Percentiles rank a stretch among this genome's conserved stretches.
These are phyloP conservation scores for Alloteropsis semialata DNA, from an alignment of 176 grass and related monocot genomes.

Conservation along the genomic window DNA sequence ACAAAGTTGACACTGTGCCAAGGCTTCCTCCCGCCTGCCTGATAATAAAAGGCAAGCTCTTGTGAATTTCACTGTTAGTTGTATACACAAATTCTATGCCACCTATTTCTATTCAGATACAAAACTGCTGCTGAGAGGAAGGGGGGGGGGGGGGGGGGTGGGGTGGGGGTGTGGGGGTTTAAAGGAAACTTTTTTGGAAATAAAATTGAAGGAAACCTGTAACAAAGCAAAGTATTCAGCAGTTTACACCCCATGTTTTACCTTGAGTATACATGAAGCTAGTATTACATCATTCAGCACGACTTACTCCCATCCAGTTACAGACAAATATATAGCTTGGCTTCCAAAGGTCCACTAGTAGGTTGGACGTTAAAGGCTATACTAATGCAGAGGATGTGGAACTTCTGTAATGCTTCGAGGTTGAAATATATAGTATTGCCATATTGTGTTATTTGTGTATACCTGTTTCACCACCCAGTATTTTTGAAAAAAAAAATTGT, in stretches of 20 bases:
- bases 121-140: not conserved
- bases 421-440: not conserved
- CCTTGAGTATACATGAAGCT: not conserved
- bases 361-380: not conserved
- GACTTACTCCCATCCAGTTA: not conserved
- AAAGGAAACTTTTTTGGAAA: no score
- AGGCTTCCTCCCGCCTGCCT: slow-evolving; percentile 91
- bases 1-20: slow-evolving; percentile 97
- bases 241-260: not conserved
- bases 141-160: no score
- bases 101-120: not conserved
- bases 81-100: not conserved
- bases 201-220: no score
- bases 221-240: not conserved
- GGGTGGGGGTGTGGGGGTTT: no score
- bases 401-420: not conserved
- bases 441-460: not conserved
- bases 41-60: slow-evolving; percentile 19
- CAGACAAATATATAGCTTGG: not conserved
- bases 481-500: not conserved
- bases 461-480: not conserved
- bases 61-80: not conserved
- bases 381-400: not conserved
- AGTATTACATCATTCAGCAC: not conserved
- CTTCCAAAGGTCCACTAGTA: not conserved